Percentiles rank a stretch among this genome's conserved stretches.
Evolutionary conservation across 2,329 filamentous ascomycete genomes (phyloP).

Genomic region (Anthostomella pinea): DNA sequence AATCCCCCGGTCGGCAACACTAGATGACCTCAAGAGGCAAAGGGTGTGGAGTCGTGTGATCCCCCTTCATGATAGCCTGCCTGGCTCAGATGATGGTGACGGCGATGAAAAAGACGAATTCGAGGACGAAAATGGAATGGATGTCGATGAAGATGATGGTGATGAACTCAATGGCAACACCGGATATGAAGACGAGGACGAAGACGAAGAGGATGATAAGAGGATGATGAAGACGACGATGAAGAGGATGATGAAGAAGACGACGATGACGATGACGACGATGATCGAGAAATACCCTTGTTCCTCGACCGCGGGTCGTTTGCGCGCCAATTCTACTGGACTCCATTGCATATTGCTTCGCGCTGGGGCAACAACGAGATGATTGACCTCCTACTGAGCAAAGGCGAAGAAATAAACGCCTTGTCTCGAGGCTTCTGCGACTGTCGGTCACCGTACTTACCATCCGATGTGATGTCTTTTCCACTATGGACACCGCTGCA

Average conservation of each 20-base stretch:
- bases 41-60: not conserved
- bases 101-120: not conserved
- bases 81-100: not conserved
- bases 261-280: not conserved
- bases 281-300: not conserved
- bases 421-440: conserved; percentile 16
- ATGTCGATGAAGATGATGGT: not conserved
- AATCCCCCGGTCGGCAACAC: not conserved
- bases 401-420: conserved; percentile 19
- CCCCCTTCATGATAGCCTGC: not conserved
- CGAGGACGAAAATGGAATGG: not conserved
- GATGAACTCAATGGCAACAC: not conserved
- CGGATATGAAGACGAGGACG: too few species aligned
- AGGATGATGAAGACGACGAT: not conserved
- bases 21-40: not conserved
- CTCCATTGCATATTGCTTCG: conserved; percentile 21
- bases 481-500: conserved; percentile 22
- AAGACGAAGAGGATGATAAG: too few species aligned
- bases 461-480: too few species aligned
- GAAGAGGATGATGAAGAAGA: not conserved
- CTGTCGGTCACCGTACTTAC: conserved; percentile 10
- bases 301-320: too few species aligned
- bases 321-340: conserved; percentile 14
- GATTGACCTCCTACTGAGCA: conserved; percentile 16
- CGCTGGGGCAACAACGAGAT: conserved; percentile 17